phyloP scores from a whole-genome alignment of 202 grass and related monocot genomes.

The Musa balbisiana region DNA sequence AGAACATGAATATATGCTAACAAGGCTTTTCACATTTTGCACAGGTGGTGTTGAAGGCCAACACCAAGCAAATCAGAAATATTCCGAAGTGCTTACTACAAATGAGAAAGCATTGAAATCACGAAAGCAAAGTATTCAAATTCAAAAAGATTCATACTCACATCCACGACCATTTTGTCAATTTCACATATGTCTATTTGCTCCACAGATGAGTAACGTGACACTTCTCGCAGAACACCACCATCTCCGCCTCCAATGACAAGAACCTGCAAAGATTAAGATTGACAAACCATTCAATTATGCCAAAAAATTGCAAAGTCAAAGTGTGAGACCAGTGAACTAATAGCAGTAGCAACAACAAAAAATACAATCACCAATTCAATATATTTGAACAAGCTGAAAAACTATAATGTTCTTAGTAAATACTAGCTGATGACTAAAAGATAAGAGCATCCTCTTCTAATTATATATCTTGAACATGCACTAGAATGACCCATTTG shows the following conservation, averaged over 20 bases:
- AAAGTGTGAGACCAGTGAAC: neutral
- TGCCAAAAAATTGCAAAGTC: neutral
- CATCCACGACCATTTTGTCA: slow-evolving; percentile 89
- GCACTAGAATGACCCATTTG: no score
- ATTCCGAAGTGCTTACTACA: neutral
- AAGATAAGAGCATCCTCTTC: no score
- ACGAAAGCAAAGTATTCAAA: slow-evolving; percentile 10
- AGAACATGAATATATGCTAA: no score
- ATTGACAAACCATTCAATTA: neutral
- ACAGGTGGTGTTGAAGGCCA: no score
- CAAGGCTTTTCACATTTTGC: no score
- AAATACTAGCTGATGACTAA: no score
- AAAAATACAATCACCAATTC: no score
- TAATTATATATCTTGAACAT: no score
- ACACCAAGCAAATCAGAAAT: neutral
- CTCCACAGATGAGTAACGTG: slow-evolving; percentile 69
- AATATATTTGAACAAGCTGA: no score
- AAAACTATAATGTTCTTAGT: no score
- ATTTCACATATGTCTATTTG: slow-evolving; percentile 96
- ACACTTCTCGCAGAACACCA: slow-evolving; percentile 81
- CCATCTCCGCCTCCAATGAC: slow-evolving; percentile 95
- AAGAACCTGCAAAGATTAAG: slow-evolving; percentile 59
- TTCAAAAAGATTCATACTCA: slow-evolving; percentile 1
- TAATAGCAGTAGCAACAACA: no score
- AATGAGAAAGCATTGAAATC: neutral